Evolutionary conservation across 2,329 filamentous ascomycete species (phyloP).

Genomic region (Ascochyta viciae-villosae): DNA sequence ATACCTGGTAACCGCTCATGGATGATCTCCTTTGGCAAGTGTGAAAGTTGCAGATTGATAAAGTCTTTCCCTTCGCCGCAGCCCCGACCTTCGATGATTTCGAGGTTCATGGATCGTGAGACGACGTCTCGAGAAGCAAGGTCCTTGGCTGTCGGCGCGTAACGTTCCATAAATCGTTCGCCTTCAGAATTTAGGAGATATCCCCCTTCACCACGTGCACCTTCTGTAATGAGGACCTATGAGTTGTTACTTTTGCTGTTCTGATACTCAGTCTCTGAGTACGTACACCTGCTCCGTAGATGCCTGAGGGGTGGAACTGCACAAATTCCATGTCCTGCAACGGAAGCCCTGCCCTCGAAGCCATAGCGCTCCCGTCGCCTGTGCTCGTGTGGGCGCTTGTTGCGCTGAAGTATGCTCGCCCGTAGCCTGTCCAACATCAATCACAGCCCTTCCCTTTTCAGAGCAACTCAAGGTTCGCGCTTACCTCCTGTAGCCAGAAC

Average conservation of each 20-base stretch:
- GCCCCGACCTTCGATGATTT: slow-evolving; percentile 57
- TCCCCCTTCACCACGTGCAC: slow-evolving; percentile 58
- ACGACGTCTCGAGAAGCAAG: slow-evolving; percentile 59
- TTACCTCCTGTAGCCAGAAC: slow-evolving; percentile 54
- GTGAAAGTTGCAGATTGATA: slow-evolving; percentile 57
- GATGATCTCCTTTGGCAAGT: slow-evolving; percentile 56
- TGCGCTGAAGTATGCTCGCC: slow-evolving; percentile 59
- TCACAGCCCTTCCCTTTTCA: background rate
- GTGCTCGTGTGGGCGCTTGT: slow-evolving; percentile 59
- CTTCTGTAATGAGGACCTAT: slow-evolving; percentile 57
- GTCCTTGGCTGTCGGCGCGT: slow-evolving; percentile 59
- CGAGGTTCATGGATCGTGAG: slow-evolving; percentile 57
- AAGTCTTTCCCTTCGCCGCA: slow-evolving; percentile 57
- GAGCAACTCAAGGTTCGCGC: background rate
- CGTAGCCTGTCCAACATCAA: slow-evolving; percentile 48
- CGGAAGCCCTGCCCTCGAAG: slow-evolving; percentile 56
- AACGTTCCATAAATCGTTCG: slow-evolving; percentile 61
- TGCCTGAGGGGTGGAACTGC: slow-evolving; percentile 60
- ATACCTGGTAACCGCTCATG: slow-evolving; percentile 58
- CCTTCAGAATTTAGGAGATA: slow-evolving; percentile 59
- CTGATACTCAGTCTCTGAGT: background rate
- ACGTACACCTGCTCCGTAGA: slow-evolving; percentile 57
- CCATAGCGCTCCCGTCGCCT: slow-evolving; percentile 60
- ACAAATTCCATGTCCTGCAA: slow-evolving; percentile 61
- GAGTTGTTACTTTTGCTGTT: background rate